Percentiles rank a stretch among this genome's conserved stretches.
phyloP scores from a whole-genome alignment of 306 rosid genomes.

The Dryas alaskensis region DNA sequence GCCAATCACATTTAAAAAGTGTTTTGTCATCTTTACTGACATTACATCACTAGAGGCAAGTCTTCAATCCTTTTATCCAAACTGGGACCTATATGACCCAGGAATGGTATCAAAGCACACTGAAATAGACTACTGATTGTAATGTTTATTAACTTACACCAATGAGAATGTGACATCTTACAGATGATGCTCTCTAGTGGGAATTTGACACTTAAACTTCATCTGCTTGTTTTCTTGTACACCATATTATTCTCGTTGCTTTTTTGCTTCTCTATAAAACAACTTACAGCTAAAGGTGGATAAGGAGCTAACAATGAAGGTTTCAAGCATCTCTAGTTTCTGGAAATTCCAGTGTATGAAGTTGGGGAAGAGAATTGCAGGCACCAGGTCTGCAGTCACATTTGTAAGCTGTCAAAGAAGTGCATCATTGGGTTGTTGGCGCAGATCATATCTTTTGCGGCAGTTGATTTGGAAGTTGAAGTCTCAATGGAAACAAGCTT shows the following conservation, averaged over 20 bases:
- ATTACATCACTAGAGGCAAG: slow-evolving; percentile 43
- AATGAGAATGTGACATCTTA: slow-evolving; percentile 31
- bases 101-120: slow-evolving; percentile 33
- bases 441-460: slow-evolving; percentile 35
- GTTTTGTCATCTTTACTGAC: slow-evolving; percentile 25
- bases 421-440: slow-evolving; percentile 24
- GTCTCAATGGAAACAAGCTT: slow-evolving; percentile 55
- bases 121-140: slow-evolving; percentile 35
- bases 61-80: slow-evolving; percentile 28
- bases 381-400: slow-evolving; percentile 45
- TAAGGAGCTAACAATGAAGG: slow-evolving; percentile 37
- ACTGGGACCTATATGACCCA: slow-evolving; percentile 42
- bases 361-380: slow-evolving; percentile 41
- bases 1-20: slow-evolving; percentile 25
- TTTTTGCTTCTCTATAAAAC: slow-evolving; percentile 19
- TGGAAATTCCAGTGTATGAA: slow-evolving; percentile 41
- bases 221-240: slow-evolving; percentile 28
- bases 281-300: slow-evolving; percentile 19
- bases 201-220: slow-evolving; percentile 14
- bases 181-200: slow-evolving; percentile 7
- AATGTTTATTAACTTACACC: slow-evolving; percentile 40
- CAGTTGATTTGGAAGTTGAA: slow-evolving; percentile 48
- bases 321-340: slow-evolving; percentile 36
- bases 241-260: slow-evolving; percentile 15
- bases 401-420: slow-evolving; percentile 40